Base-by-base conservation (phyloP, 257 asterid species). In the Petunia axillaris region DNA sequence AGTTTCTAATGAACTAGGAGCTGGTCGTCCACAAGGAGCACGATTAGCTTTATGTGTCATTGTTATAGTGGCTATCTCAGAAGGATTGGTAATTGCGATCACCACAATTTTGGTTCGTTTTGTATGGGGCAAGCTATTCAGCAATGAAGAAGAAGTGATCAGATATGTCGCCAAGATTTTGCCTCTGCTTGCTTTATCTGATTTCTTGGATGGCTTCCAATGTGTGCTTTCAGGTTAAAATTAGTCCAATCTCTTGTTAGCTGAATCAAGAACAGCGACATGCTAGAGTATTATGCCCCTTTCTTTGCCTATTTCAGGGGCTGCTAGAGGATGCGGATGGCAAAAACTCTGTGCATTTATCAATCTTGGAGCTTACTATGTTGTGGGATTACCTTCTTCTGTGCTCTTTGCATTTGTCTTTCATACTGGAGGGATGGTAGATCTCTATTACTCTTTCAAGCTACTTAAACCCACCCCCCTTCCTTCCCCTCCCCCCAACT, bases 251-350 rank as follows among this genome's bases (percentile, higher is more conserved):
- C 44, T 50, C 50, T 11, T 39, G 10, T 25, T 71, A 2, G 44
- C 35, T 71, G 44, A 8, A 48, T 2, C 2, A 71, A 71, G 77
- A 71, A 71, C 35, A 2, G 62, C 50, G 48, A 50, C 54, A 9
- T 15, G 3, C 75, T 67, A 71, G 13, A 16, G 41, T 41, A 59
- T 11, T 55, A 8, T 8, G 25, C n/a, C n/a, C 38, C 38, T 35
- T 57, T 64, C 10, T 59, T 70, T 43, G 3, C 2, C 5, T 54
- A 66, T 60, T 79, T 6, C 35, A 91, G 93, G 97, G 58, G 94
- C 93, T 67, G 98, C 94, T 43, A 89, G 98, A 86, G 98, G 98
- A 81, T 90, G 98, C 79, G 95, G 95, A 83, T 91, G 94, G 95
- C 97, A 93, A 83, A 89, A 75, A 43, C 75, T 90, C 48, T 88